Evolutionary conservation across 148 eudicot genomes (phyloP).

Genomic region (Bassia scoparia): DNA sequence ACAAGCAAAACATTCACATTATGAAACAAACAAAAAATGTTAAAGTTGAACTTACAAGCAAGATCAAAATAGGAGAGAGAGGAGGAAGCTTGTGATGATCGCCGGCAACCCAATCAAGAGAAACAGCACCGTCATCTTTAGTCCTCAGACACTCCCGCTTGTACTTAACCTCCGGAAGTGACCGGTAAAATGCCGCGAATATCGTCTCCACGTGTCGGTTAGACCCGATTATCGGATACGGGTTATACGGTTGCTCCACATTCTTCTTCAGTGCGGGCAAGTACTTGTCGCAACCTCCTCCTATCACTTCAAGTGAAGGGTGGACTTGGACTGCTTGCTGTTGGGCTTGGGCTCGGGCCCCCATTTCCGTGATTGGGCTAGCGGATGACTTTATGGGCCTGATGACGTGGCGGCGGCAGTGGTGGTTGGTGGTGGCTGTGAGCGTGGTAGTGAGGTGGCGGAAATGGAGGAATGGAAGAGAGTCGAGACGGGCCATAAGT

Average conservation of each 20-base stretch:
- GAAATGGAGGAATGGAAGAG: too few species aligned
- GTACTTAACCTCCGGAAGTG: slow-evolving; percentile 54
- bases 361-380: not conserved
- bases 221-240: slow-evolving; percentile 51
- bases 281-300: slow-evolving; percentile 50
- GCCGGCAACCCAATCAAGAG: slow-evolving; percentile 93
- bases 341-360: not conserved
- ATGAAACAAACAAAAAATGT: not conserved
- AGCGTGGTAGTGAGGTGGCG: too few species aligned
- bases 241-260: slow-evolving; percentile 50
- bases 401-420: not conserved
- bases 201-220: slow-evolving; percentile 86
- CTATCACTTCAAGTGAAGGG: slow-evolving; percentile 58
- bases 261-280: slow-evolving; percentile 41
- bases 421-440: not conserved
- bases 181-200: slow-evolving; percentile 70
- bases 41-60: slow-evolving; percentile 45
- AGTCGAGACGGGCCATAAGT: too few species aligned
- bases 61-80: slow-evolving; percentile 59
- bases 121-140: slow-evolving; percentile 57
- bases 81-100: slow-evolving; percentile 45
- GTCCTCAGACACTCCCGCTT: slow-evolving; percentile 73
- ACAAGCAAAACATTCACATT: too few species aligned
- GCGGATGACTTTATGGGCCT: not conserved
- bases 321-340: slow-evolving; percentile 25